Evolutionary conservation across 2,329 filamentous ascomycete species (phyloP).

Genomic region (Diplodia seriata): DNA sequence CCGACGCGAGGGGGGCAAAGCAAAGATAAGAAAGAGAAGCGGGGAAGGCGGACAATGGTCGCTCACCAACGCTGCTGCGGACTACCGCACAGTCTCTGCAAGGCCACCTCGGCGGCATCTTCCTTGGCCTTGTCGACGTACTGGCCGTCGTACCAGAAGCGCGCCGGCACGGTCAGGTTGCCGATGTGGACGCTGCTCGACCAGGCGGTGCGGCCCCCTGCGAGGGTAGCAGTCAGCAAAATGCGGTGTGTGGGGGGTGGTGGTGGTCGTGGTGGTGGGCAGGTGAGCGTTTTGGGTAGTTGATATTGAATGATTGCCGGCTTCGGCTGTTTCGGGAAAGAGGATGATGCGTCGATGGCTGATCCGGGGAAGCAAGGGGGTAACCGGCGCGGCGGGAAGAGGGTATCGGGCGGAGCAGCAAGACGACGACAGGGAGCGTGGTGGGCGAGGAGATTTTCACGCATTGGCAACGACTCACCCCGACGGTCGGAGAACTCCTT

Average conservation of each 20-base stretch:
- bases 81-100: constrained; percentile 30
- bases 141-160: constrained; percentile 49
- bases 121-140: constrained; percentile 46
- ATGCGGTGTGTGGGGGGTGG: constrained; percentile 11
- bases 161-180: constrained; percentile 39
- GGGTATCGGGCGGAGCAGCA: constrained; percentile 8
- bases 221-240: constrained; percentile 9
- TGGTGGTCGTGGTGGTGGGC: not conserved
- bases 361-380: constrained; percentile 33
- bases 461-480: constrained; percentile 38
- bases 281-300: constrained; percentile 20
- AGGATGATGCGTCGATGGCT: constrained; percentile 30
- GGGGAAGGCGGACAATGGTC: constrained; percentile 24
- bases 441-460: constrained; percentile 1
- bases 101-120: constrained; percentile 44
- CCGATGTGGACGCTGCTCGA: constrained; percentile 43
- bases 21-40: constrained; percentile 10
- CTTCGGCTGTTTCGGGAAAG: constrained; percentile 28
- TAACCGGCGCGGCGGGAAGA: constrained; percentile 26
- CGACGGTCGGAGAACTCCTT: constrained; percentile 49
- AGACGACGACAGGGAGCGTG: constrained; percentile 7
- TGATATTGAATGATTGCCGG: constrained; percentile 31
- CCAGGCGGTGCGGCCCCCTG: constrained; percentile 50
- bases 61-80: constrained; percentile 29
- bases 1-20: constrained; percentile 4